Conservation (phyloP, 805 yeast genomes). For the Candida tibetensis region DNA sequence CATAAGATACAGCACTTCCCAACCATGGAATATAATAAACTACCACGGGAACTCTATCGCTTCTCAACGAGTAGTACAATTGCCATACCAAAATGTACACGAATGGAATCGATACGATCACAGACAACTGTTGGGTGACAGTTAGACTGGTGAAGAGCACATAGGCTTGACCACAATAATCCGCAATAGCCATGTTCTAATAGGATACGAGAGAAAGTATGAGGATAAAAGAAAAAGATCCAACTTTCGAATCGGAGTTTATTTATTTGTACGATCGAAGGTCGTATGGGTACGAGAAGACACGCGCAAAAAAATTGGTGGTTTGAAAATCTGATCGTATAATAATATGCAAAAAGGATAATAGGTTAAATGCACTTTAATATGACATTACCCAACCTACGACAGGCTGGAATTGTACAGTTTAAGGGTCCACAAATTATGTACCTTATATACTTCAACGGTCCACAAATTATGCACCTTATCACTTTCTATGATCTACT, state of each 20-base stretch:
- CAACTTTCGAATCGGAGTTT: background rate
- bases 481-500: too few relatives aligned
- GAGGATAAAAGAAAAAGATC: background rate
- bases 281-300: background rate
- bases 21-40: conserved; percentile 94
- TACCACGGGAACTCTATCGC: conserved; percentile 85
- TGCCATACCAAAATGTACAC: conserved; percentile 66
- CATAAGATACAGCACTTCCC: conserved; percentile 86
- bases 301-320: background rate
- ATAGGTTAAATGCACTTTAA: too few relatives aligned
- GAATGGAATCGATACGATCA: conserved; percentile 53
- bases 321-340: too few relatives aligned
- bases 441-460: too few relatives aligned
- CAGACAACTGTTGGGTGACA: conserved; percentile 24
- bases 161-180: conserved; percentile 13
- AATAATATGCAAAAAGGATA: too few relatives aligned
- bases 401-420: too few relatives aligned
- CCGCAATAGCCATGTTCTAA: conserved; percentile 26
- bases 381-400: too few relatives aligned
- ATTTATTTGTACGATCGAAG: background rate
- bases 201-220: conserved; percentile 1
- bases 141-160: conserved; percentile 23
- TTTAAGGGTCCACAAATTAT: too few relatives aligned
- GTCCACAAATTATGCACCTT: too few relatives aligned
- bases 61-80: conserved; percentile 64